These are phyloP conservation scores for Barnettozyma vustinii DNA, from an alignment of 805 yeast species.

Conservation along the genomic window DNA sequence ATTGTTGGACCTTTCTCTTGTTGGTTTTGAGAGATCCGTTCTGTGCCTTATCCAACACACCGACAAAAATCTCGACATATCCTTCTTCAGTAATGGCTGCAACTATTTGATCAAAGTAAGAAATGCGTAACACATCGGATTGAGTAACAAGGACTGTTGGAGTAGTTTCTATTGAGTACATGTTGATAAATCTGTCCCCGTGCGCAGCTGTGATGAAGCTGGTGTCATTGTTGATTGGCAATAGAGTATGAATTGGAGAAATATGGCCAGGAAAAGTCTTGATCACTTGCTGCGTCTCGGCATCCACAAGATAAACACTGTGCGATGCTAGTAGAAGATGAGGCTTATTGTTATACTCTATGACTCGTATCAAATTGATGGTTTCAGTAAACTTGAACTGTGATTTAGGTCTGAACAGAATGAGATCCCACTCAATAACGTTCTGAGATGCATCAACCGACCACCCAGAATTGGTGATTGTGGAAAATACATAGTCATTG, in stretches of 20 bases:
- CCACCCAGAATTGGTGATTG: slow-evolving; percentile 44
- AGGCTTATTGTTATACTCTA: slow-evolving; percentile 23
- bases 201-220: slow-evolving; percentile 63
- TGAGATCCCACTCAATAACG: slow-evolving; percentile 58
- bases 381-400: slow-evolving; percentile 35
- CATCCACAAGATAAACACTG: slow-evolving; percentile 50
- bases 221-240: slow-evolving; percentile 33
- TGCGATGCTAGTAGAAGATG: slow-evolving; percentile 64
- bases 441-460: slow-evolving; percentile 53
- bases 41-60: slow-evolving; percentile 37
- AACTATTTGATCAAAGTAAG: slow-evolving; percentile 35
- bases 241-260: slow-evolving; percentile 51
- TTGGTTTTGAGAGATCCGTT: slow-evolving; percentile 15
- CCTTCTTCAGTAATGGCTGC: slow-evolving; percentile 73
- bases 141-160: slow-evolving; percentile 67
- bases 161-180: slow-evolving; percentile 43
- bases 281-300: slow-evolving; percentile 32
- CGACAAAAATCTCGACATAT: slow-evolving; percentile 59
- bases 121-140: slow-evolving; percentile 47
- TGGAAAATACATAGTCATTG: slow-evolving; percentile 42
- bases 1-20: slow-evolving; percentile 46
- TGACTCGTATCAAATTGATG: slow-evolving; percentile 29
- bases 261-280: slow-evolving; percentile 73
- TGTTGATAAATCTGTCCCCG: slow-evolving; percentile 77
- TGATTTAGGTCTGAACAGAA: slow-evolving; percentile 35